phyloP scores from a whole-genome alignment of 2,329 filamentous ascomycete genomes.

The Penicillium digitatum region DNA sequence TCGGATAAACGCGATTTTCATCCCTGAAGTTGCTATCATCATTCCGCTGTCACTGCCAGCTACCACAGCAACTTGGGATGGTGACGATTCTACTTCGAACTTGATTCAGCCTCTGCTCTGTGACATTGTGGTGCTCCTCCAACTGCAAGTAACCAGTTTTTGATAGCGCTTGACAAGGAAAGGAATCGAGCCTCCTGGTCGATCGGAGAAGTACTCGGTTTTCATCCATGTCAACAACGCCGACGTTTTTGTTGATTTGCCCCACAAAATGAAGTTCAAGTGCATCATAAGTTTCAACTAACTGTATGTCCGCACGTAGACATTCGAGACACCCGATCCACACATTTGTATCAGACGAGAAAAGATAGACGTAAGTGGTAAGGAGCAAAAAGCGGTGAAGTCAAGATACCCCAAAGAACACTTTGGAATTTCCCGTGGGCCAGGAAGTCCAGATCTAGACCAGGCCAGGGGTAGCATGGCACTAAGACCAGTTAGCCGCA shows the following conservation, averaged over 20 bases:
- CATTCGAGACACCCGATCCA: neutral
- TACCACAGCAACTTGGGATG: too few relatives aligned
- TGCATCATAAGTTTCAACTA: neutral
- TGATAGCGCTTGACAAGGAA: too few relatives aligned
- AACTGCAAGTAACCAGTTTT: too few relatives aligned
- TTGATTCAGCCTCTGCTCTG: neutral
- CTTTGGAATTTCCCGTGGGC: neutral
- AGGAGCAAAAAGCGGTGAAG: constrained; percentile 4
- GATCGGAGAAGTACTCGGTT: neutral
- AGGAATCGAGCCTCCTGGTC: too few relatives aligned
- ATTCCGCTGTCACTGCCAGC: too few relatives aligned
- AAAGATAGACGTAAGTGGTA: neutral
- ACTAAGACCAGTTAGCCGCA: neutral
- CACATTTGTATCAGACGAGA: neutral
- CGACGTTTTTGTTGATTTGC: neutral
- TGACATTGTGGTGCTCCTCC: neutral
- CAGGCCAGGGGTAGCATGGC: neutral
- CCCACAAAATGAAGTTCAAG: neutral
- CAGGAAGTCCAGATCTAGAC: neutral
- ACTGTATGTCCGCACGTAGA: neutral
- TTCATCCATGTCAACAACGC: neutral
- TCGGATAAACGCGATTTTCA: too few relatives aligned
- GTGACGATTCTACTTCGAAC: too few relatives aligned
- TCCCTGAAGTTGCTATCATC: too few relatives aligned
- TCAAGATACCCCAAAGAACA: neutral